Evolutionary conservation across 2,329 filamentous ascomycete genomes (phyloP), one percentile per base, ranked within the genome.

Genomic region (Dothideomycetes sp.): DNA sequence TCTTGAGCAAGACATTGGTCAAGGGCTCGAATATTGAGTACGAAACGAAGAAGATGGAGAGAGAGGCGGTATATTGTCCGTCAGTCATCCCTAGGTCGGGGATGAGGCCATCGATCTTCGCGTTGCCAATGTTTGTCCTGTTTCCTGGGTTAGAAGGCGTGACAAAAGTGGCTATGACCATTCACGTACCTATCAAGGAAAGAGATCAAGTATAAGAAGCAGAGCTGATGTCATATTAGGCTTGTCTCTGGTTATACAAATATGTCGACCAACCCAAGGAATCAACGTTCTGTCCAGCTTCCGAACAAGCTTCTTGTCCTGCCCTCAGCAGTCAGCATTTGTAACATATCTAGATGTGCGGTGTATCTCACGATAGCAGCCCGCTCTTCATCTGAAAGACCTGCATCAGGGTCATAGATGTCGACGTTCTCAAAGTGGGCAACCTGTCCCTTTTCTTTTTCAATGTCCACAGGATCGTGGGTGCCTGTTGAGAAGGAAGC

Each of bases 1-100:
- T 72, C 62, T 93, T 94, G 43, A 94, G 75, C 17, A 94, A 61
- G 34, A 89, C 66, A 56, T 94, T 93, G 44, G 84, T 86, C 32
- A 87, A 51, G 0, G 78, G 77, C 57, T 34, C 31, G 16, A 10
- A 19, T 12, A 14, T 34, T 11, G 38, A 36, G 16, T 31, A 34
- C 31, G 24, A 40, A 19, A 4, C 9, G 32, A 17, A 10, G 8
- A 22, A 31, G 12, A 30, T 19, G 15, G 16, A 31, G 11, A 4
- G 27, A 36, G 33, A 36, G 17, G 16, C 5, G 18, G 17, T 88
- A 63, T 87, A 94, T 53, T 82, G 68, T 4, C 67, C 60, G 2
- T 72, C 68, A 1, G 69, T 70, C 66, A 89, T 74, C 22, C 71
- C 48, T 5, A 91, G 63, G 42, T 82, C 77, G 9, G 67, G 53